phyloP scores from a whole-genome alignment of 192 early-diverging fungal species.

The Coemansia sp. region DNA sequence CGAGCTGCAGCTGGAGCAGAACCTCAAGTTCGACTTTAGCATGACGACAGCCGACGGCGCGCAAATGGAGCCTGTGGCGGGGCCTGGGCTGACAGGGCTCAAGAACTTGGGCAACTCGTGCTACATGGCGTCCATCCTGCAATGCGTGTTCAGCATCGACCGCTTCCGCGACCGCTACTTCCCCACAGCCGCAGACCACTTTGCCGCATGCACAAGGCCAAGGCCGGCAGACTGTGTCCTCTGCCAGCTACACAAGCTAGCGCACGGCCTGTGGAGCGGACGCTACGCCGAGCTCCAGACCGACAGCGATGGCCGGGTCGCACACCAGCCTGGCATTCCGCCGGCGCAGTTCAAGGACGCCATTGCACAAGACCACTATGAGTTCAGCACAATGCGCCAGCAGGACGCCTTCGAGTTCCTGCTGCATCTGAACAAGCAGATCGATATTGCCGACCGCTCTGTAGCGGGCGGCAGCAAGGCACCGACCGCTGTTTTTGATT shows the following conservation, averaged over 20 bases:
- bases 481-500: conserved; percentile 81
- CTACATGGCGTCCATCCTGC: conserved; percentile 95
- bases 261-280: conserved; percentile 87
- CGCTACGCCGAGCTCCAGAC: conserved; percentile 71
- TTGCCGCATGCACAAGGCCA: conserved; percentile 35
- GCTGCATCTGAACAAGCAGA: conserved; percentile 71
- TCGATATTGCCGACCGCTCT: conserved; percentile 78
- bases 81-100: conserved; percentile 90
- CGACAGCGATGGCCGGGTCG: conserved; percentile 40
- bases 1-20: conserved; percentile 96
- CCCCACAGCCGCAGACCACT: conserved; percentile 40
- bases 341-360: conserved; percentile 92
- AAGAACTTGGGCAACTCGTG: conserved; percentile 97
- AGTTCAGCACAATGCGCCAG: conserved; percentile 97
- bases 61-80: conserved; percentile 78
- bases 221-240: conserved; percentile 76
- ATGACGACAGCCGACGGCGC: conserved; percentile 97
- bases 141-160: conserved; percentile 81
- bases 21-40: conserved; percentile 94
- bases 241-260: conserved; percentile 93
- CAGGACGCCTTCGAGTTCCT: conserved; percentile 98
- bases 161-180: conserved; percentile 75
- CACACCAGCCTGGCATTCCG: conserved; percentile 78
- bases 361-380: conserved; percentile 86
- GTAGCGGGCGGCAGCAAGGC: conserved; percentile 57